Percentiles rank a stretch among this genome's conserved stretches.
Conservation (phyloP, 345 rosid genomes). For the Acer campestre region DNA sequence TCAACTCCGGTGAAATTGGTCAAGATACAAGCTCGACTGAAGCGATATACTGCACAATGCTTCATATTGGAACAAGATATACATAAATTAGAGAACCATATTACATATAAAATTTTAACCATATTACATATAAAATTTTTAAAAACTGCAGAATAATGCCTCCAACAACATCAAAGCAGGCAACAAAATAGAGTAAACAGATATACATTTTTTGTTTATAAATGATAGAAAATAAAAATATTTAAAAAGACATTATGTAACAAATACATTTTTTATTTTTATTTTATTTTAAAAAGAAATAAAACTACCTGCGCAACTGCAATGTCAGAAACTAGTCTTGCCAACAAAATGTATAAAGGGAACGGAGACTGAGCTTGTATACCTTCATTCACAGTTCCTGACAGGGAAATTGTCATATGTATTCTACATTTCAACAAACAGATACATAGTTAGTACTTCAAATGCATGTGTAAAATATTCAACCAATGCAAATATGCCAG, state of each 20-base stretch:
- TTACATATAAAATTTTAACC: conserved; percentile 27
- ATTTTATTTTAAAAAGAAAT: conserved; percentile 3
- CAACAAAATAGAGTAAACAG: neutral
- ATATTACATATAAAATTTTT: conserved; percentile 27
- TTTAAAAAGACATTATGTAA: neutral
- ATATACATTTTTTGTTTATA: neutral
- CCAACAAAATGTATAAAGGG: conserved; percentile 82
- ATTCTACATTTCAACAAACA: conserved; percentile 54
- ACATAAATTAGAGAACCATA: conserved; percentile 25
- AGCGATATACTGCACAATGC: conserved; percentile 90
- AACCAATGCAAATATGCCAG: conserved; percentile 17
- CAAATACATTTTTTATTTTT: neutral
- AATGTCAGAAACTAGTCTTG: conserved; percentile 66
- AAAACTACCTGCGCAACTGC: conserved; percentile 61
- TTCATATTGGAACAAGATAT: conserved; percentile 44
- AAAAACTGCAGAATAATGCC: neutral
- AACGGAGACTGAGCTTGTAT: conserved; percentile 52
- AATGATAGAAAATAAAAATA: neutral
- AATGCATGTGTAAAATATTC: conserved; percentile 6
- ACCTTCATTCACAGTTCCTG: conserved; percentile 55
- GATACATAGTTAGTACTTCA: conserved; percentile 27
- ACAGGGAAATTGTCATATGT: conserved; percentile 68
- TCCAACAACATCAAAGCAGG: conserved; percentile 11
- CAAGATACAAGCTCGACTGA: conserved; percentile 77
- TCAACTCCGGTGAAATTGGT: conserved; percentile 71